Evolutionary conservation across 2,329 filamentous ascomycete species (phyloP).

Genomic region (Intubia oerlemansii): DNA sequence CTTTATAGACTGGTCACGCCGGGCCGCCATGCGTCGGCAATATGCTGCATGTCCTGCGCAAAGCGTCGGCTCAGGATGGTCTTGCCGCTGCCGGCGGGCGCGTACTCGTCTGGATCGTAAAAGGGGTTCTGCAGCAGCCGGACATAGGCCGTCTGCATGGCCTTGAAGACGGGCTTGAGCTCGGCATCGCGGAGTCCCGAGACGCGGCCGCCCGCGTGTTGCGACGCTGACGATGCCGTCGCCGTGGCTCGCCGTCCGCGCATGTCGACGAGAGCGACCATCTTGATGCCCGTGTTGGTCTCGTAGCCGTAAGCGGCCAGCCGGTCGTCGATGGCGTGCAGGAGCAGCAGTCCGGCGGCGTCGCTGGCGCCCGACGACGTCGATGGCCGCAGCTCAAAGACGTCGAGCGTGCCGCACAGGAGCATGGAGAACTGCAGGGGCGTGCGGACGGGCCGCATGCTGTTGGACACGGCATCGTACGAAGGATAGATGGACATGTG

Average conservation of each 20-base stretch:
- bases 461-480: constrained; percentile 33
- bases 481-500: constrained; percentile 81
- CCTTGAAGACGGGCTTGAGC: constrained; percentile 73
- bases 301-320: constrained; percentile 89
- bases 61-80: constrained; percentile 71
- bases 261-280: constrained; percentile 83
- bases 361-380: constrained; percentile 40
- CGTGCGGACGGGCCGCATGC: constrained; percentile 37
- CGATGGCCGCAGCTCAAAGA: constrained; percentile 63
- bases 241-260: constrained; percentile 36
- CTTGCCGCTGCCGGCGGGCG: constrained; percentile 29
- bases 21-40: constrained; percentile 69
- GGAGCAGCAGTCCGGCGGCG: constrained; percentile 40
- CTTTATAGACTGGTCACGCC: no score
- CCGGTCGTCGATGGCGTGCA: constrained; percentile 86
- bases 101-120: constrained; percentile 72
- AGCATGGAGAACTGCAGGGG: constrained; percentile 83
- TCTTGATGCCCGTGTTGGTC: constrained; percentile 84
- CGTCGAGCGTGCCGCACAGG: constrained; percentile 75
- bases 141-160: constrained; percentile 85
- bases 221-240: constrained; percentile 1
- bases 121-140: constrained; percentile 82
- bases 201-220: constrained; percentile 9
- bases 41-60: constrained; percentile 58
- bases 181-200: constrained; percentile 67